These are phyloP conservation scores for Amaranthus hypochondriacus DNA, from an alignment of 148 eudicot genomes.

Conservation along the genomic window DNA sequence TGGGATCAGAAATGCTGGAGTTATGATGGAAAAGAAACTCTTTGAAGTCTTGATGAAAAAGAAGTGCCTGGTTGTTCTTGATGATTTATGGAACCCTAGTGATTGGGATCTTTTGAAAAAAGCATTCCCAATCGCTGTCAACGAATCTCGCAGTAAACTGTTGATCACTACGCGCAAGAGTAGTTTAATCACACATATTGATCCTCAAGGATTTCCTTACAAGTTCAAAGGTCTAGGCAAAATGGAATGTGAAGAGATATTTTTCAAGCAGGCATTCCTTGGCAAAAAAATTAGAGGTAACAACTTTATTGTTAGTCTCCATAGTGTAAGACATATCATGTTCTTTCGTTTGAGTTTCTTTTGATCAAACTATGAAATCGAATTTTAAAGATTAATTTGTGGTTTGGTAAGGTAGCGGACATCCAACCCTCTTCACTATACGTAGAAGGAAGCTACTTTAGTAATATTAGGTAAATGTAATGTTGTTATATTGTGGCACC, in stretches of 20 bases:
- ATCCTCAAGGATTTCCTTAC: background rate
- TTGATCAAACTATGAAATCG: too few species aligned
- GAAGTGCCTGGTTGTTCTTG: slow-evolving; percentile 7
- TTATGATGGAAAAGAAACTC: background rate
- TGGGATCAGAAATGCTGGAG: too few species aligned
- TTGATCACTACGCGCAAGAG: background rate
- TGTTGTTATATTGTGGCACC: too few species aligned
- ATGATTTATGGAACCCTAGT: slow-evolving; percentile 1
- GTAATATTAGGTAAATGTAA: too few species aligned
- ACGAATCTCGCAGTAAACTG: background rate
- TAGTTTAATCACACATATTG: background rate
- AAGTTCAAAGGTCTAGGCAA: background rate
- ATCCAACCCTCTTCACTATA: too few species aligned
- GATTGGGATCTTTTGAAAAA: background rate
- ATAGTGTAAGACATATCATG: background rate
- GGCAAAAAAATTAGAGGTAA: background rate
- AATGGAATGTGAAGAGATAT: background rate
- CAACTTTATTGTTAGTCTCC: background rate
- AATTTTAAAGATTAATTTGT: too few species aligned
- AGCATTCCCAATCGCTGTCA: background rate
- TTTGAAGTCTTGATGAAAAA: background rate
- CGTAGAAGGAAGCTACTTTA: too few species aligned
- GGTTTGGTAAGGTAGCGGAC: too few species aligned
- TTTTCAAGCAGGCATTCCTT: background rate
- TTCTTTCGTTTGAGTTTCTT: background rate